These are phyloP conservation scores for Saccharomycopsis lassenensis DNA, from an alignment of 805 yeast species.

Conservation along the genomic window DNA sequence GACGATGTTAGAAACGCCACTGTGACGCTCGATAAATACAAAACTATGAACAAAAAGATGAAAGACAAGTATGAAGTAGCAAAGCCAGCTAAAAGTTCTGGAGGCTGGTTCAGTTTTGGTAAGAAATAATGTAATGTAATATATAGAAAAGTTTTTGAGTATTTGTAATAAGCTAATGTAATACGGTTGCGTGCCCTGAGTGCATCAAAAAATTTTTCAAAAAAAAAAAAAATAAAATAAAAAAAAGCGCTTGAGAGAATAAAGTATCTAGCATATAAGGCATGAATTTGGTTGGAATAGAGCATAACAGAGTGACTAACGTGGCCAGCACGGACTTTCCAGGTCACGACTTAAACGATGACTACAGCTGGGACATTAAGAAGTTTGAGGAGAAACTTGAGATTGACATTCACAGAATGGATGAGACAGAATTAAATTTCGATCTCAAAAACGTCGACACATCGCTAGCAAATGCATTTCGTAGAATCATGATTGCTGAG, in stretches of 20 bases:
- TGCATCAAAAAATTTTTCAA: not conserved
- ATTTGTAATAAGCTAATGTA: not conserved
- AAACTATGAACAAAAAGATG: not conserved
- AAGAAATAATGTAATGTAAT: not conserved
- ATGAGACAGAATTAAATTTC: constrained; percentile 69
- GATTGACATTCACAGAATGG: constrained; percentile 53
- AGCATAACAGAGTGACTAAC: constrained; percentile 84
- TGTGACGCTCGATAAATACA: not conserved
- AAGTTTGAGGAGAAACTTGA: constrained; percentile 60
- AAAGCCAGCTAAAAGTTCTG: not conserved
- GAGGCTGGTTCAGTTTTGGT: no score
- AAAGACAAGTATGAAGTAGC: not conserved
- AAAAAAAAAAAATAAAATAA: not conserved
- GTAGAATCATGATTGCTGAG: constrained; percentile 94
- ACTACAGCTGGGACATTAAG: constrained; percentile 73
- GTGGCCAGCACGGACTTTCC: constrained; percentile 88
- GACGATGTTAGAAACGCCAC: constrained; percentile 9
- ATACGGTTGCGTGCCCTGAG: not conserved
- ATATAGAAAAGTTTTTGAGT: not conserved
- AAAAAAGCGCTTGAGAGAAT: not conserved
- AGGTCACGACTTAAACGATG: constrained; percentile 59
- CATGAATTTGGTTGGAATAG: constrained; percentile 67
- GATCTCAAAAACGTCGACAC: constrained; percentile 84
- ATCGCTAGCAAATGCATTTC: constrained; percentile 89
- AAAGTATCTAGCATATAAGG: constrained; percentile 20